Evolutionary conservation across 2,329 filamentous ascomycete genomes (phyloP).

Genomic region (Ophiostoma novo-ulmi): DNA sequence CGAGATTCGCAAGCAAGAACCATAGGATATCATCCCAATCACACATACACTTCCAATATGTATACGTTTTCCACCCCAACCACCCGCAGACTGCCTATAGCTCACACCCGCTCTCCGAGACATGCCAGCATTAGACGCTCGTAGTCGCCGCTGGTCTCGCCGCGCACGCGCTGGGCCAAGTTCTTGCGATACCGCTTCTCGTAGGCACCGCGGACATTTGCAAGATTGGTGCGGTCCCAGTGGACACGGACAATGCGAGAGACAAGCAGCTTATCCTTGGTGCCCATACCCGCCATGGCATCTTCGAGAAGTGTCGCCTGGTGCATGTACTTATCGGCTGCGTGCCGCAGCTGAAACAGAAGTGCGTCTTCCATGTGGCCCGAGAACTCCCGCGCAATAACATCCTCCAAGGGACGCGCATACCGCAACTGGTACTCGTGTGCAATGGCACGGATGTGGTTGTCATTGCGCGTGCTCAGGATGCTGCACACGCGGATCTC

Average conservation of each 20-base stretch:
- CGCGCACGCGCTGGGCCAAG: slow-evolving; percentile 64
- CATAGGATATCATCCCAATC: background rate
- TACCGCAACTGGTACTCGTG: slow-evolving; percentile 69
- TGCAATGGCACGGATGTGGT: slow-evolving; percentile 76
- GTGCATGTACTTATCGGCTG: slow-evolving; percentile 74
- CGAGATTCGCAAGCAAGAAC: background rate
- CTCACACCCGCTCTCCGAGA: slow-evolving; percentile 43
- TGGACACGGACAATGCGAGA: slow-evolving; percentile 73
- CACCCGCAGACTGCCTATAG: slow-evolving; percentile 29
- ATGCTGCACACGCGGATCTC: slow-evolving; percentile 74
- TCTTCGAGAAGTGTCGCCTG: slow-evolving; percentile 80
- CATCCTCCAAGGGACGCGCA: slow-evolving; percentile 61
- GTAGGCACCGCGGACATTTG: slow-evolving; percentile 74
- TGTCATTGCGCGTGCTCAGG: slow-evolving; percentile 68
- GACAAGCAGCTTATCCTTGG: slow-evolving; percentile 76
- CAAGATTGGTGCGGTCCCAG: slow-evolving; percentile 72
- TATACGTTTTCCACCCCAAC: background rate
- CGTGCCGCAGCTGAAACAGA: slow-evolving; percentile 70
- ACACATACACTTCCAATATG: background rate
- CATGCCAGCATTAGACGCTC: slow-evolving; percentile 69
- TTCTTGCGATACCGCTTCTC: slow-evolving; percentile 63
- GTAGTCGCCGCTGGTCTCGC: slow-evolving; percentile 84
- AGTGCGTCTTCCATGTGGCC: slow-evolving; percentile 90
- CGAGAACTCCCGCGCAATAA: slow-evolving; percentile 76
- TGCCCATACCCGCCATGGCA: slow-evolving; percentile 79